These are phyloP conservation scores for Gossypium schwendimanii DNA, from an alignment of 441 rosid genomes.

Conservation along the genomic window DNA sequence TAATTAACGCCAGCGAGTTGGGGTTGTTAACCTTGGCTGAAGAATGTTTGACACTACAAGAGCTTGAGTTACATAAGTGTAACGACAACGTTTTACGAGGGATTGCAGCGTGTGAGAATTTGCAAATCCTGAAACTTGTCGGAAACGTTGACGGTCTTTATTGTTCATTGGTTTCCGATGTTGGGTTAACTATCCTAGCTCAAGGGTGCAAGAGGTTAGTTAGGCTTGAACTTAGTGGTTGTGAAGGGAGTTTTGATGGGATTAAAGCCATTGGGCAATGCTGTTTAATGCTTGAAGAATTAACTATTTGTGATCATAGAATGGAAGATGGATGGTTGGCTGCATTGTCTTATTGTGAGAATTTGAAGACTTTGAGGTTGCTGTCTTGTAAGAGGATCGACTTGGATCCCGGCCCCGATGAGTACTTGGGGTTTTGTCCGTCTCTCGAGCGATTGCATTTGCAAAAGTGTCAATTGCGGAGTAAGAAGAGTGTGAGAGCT, in stretches of 20 bases:
- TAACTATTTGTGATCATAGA: slow-evolving; percentile 44
- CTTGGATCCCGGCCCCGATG: slow-evolving; percentile 44
- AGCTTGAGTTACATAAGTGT: slow-evolving; percentile 52
- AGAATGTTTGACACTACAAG: slow-evolving; percentile 46
- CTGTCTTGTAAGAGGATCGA: slow-evolving; percentile 45
- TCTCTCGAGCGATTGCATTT: slow-evolving; percentile 55
- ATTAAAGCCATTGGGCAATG: slow-evolving; percentile 67
- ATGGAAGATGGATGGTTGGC: slow-evolving; percentile 76
- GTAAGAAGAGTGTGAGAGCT: slow-evolving; percentile 44
- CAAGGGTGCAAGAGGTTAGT: slow-evolving; percentile 64
- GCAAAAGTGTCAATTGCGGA: slow-evolving; percentile 50
- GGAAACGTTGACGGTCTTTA: slow-evolving; percentile 51
- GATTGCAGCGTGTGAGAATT: slow-evolving; percentile 50
- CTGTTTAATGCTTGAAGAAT: slow-evolving; percentile 53
- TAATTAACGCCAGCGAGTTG: slow-evolving; percentile 47
- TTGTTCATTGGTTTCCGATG: slow-evolving; percentile 44
- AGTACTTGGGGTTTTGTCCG: slow-evolving; percentile 46
- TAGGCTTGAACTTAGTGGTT: slow-evolving; percentile 59
- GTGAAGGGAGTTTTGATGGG: slow-evolving; percentile 71
- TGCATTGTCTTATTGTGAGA: slow-evolving; percentile 49
- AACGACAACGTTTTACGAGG: slow-evolving; percentile 53
- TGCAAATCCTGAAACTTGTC: slow-evolving; percentile 50
- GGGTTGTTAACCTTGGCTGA: slow-evolving; percentile 49
- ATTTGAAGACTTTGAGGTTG: slow-evolving; percentile 48
- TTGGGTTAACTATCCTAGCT: slow-evolving; percentile 62